Evolutionary conservation across 1,139 yeast species (phyloP).

Genomic region (Pichia cactophila): DNA sequence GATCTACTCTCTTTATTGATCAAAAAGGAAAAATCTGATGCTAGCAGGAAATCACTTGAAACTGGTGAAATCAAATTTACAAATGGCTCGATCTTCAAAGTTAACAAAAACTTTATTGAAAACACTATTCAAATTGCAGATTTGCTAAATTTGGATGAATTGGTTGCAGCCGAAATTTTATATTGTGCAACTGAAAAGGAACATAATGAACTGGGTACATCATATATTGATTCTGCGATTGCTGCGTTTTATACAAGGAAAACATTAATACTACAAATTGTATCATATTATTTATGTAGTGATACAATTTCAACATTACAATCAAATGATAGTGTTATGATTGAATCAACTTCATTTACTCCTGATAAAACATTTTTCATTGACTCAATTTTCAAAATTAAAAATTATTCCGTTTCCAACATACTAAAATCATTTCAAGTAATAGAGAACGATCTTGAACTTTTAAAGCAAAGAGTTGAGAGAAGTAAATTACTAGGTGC

Average conservation of each 20-base stretch:
- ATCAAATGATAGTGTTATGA: background rate
- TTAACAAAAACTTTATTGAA: conserved; percentile 47
- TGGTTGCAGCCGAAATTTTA: conserved; percentile 54
- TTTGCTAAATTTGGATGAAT: conserved; percentile 62
- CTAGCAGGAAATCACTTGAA: conserved; percentile 48
- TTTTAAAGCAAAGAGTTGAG: conserved; percentile 56
- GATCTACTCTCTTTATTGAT: conserved; percentile 45
- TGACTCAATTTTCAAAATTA: conserved; percentile 2
- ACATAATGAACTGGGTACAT: conserved; percentile 41
- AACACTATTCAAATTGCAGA: conserved; percentile 48
- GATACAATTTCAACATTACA: background rate
- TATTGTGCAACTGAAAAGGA: conserved; percentile 40
- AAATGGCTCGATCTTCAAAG: conserved; percentile 39
- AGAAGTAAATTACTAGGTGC: conserved; percentile 53
- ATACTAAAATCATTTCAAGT: conserved; percentile 44
- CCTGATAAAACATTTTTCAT: background rate
- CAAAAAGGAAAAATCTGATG: conserved; percentile 46
- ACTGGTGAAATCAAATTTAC: conserved; percentile 44
- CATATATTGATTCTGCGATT: conserved; percentile 59
- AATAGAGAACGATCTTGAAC: conserved; percentile 48
- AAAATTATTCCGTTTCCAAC: conserved; percentile 2
- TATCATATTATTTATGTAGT: conserved; percentile 44
- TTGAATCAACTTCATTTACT: background rate
- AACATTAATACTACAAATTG: conserved; percentile 62
- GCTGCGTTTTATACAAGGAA: conserved; percentile 64